Evolutionary conservation across 306 rosid genomes (phyloP).

Genomic region (Geum urbanum): DNA sequence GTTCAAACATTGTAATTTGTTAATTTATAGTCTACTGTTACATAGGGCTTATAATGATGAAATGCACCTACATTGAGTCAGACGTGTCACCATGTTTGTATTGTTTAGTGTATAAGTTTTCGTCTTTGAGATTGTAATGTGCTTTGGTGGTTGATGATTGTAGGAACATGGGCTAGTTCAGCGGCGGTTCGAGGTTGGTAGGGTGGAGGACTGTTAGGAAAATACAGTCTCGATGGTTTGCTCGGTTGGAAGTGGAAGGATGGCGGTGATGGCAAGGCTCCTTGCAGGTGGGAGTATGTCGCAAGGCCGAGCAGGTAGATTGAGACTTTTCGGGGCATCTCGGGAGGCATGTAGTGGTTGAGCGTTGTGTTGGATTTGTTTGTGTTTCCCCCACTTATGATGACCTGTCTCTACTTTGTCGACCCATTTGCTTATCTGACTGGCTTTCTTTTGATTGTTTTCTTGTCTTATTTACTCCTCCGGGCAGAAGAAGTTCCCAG

Average conservation of each 20-base stretch:
- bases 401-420: background rate
- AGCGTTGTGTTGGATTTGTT: background rate
- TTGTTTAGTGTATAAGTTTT: background rate
- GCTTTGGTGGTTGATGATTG: background rate
- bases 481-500: conserved; percentile 56
- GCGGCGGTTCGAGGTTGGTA: background rate
- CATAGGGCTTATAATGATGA: background rate
- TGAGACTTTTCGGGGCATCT: background rate
- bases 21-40: background rate
- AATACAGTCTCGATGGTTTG: conserved; percentile 39
- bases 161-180: conserved; percentile 7
- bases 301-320: conserved; percentile 51
- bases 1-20: background rate
- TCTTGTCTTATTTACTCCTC: background rate
- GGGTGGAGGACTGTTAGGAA: background rate
- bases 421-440: background rate
- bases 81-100: too few relatives aligned
- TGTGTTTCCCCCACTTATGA: background rate
- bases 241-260: conserved; percentile 72
- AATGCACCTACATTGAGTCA: too few relatives aligned
- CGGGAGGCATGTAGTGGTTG: conserved; percentile 4
- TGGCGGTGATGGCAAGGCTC: conserved; percentile 82
- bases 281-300: conserved; percentile 56
- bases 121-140: background rate
- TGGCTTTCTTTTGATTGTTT: background rate